Evolutionary conservation across 345 rosid species (phyloP).

Genomic region (Salix viminalis): DNA sequence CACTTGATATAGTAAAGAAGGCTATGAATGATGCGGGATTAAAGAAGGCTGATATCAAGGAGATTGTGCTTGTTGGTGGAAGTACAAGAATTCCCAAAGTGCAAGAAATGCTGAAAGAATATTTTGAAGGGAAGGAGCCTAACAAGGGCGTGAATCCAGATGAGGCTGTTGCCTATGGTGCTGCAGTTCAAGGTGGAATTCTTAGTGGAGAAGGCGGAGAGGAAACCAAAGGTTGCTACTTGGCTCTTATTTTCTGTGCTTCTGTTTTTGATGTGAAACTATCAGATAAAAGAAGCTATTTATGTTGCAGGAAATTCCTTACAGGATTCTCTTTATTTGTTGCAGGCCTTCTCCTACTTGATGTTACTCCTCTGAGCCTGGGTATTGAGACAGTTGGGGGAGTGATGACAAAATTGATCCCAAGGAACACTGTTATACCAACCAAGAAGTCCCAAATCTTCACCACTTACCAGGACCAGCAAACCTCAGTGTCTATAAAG

Average conservation of each 20-base stretch:
- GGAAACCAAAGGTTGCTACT: slow-evolving; percentile 33
- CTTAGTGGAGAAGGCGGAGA: slow-evolving; percentile 49
- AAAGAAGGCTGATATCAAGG: slow-evolving; percentile 37
- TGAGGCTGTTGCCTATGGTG: slow-evolving; percentile 62
- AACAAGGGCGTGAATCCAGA: slow-evolving; percentile 53
- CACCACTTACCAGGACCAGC: slow-evolving; percentile 51
- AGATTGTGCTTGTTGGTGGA: slow-evolving; percentile 67
- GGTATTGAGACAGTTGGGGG: slow-evolving; percentile 58
- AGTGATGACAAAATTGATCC: slow-evolving; percentile 57
- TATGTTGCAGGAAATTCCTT: background rate
- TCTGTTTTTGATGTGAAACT: no score
- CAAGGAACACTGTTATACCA: slow-evolving; percentile 50
- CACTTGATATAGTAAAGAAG: slow-evolving; percentile 45
- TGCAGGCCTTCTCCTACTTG: slow-evolving; percentile 46
- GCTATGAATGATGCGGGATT: slow-evolving; percentile 45
- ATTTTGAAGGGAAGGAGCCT: slow-evolving; percentile 51
- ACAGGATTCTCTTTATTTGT: background rate
- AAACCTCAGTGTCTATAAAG: slow-evolving; percentile 43
- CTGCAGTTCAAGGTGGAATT: slow-evolving; percentile 52
- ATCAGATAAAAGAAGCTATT: no score
- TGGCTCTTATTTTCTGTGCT: no score
- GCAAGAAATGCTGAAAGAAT: slow-evolving; percentile 45
- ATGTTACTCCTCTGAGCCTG: slow-evolving; percentile 45
- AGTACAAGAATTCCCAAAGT: slow-evolving; percentile 53
- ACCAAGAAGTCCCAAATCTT: slow-evolving; percentile 43